Evolutionary conservation across 352 stramenopile genomes (phyloP).

Genomic region (Plasmopara halstedii): DNA sequence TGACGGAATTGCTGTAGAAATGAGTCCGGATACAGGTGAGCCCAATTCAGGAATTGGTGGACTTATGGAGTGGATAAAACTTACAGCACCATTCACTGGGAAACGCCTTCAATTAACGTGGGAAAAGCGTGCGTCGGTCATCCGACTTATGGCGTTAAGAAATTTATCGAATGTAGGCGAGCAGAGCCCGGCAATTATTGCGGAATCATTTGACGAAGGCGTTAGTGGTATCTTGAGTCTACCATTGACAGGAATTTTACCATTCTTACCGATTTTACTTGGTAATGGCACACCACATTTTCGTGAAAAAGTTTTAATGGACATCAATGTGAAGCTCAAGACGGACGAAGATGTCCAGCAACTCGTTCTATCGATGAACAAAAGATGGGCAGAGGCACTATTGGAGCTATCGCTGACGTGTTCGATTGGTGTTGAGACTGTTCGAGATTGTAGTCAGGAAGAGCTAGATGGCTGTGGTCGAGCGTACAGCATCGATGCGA

Average conservation of each 20-base stretch:
- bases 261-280: slow-evolving; percentile 64
- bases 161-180: slow-evolving; percentile 38
- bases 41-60: slow-evolving; percentile 24
- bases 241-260: slow-evolving; percentile 55
- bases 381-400: slow-evolving; percentile 65
- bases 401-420: slow-evolving; percentile 66
- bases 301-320: slow-evolving; percentile 78
- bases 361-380: slow-evolving; percentile 66
- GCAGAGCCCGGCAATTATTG: slow-evolving; percentile 14
- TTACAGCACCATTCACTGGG: slow-evolving; percentile 49
- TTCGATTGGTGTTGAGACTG: slow-evolving; percentile 18
- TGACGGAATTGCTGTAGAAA: slow-evolving; percentile 30
- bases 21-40: slow-evolving; percentile 12
- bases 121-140: slow-evolving; percentile 63
- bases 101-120: slow-evolving; percentile 62
- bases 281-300: slow-evolving; percentile 38
- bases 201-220: slow-evolving; percentile 52
- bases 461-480: slow-evolving; percentile 20
- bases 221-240: slow-evolving; percentile 53
- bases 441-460: slow-evolving; percentile 1
- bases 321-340: slow-evolving; percentile 84
- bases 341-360: slow-evolving; percentile 64
- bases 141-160: slow-evolving; percentile 55
- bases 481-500: slow-evolving; percentile 57
- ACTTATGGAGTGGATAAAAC: slow-evolving; percentile 64